Evolutionary conservation across 495 filamentous ascomycete species (phyloP).

Genomic region (Copromyces sp.): DNA sequence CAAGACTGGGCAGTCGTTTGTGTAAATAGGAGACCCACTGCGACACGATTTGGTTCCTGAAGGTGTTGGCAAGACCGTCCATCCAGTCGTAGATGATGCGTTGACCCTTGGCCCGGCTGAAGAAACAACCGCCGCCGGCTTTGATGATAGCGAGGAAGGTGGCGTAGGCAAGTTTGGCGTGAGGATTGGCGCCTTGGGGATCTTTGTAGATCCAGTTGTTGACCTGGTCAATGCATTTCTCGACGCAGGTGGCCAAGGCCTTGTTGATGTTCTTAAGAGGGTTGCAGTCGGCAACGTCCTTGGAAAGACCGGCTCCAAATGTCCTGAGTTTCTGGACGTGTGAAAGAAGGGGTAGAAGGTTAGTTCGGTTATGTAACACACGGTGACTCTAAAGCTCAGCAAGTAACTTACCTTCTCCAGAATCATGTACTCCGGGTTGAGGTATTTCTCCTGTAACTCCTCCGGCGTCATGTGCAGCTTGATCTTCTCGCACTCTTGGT

Average conservation of each 20-base stretch:
- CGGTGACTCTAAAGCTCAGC: not conserved
- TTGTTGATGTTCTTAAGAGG: not conserved
- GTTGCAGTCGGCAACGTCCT: not conserved
- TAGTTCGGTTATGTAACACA: not conserved
- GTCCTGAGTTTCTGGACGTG: not conserved
- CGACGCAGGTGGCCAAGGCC: not conserved
- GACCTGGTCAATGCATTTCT: not conserved
- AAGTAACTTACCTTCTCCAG: not conserved
- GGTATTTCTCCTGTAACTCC: not conserved
- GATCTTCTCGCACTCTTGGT: conserved; percentile 1
- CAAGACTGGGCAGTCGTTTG: not conserved
- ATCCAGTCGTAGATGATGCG: conserved; percentile 13
- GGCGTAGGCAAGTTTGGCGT: not conserved
- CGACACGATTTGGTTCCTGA: conserved; percentile 1
- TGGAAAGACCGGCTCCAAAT: not conserved
- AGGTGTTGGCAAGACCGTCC: conserved; percentile 1
- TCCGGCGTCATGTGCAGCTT: conserved; percentile 1
- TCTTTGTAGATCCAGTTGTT: conserved; percentile 9
- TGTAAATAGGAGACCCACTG: not conserved
- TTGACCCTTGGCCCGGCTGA: not conserved
- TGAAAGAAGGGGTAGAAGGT: not conserved
- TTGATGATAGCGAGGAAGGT: conserved; percentile 12
- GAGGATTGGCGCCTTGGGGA: not conserved
- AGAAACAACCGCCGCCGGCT: conserved; percentile 6
- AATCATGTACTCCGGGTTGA: not conserved